Evolutionary conservation across 2,329 filamentous ascomycete species (phyloP).

Genomic region (Ceratocystis diversiconidia): DNA sequence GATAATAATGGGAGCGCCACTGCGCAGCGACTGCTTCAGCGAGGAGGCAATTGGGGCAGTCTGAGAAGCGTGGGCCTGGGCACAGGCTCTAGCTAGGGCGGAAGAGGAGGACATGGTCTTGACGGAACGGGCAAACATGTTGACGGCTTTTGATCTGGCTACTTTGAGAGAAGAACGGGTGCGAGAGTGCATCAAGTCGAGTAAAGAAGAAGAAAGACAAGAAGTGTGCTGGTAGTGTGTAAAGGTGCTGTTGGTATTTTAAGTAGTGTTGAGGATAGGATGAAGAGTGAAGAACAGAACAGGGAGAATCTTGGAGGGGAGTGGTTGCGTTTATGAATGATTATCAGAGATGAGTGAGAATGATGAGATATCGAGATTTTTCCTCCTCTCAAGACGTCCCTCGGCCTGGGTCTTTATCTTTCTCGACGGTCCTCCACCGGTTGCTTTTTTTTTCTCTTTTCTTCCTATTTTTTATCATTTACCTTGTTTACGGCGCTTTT

Average conservation of each 20-base stretch:
- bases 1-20: not conserved
- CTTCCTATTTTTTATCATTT: not conserved
- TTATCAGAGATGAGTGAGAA: not conserved
- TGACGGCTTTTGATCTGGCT: not conserved
- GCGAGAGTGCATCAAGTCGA: conserved; percentile 2
- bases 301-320: not conserved
- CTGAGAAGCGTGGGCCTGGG: not conserved
- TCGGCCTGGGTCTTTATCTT: not conserved
- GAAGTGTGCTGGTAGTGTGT: not conserved
- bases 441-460: not conserved
- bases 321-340: not conserved
- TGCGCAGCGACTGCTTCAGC: conserved; percentile 2
- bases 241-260: not conserved
- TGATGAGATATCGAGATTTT: not conserved
- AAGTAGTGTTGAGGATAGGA: not conserved
- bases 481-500: conserved; percentile 5
- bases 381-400: not conserved
- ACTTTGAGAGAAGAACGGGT: conserved; percentile 3
- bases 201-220: not conserved
- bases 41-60: conserved; percentile 5
- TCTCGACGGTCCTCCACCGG: not conserved
- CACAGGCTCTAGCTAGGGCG: not conserved
- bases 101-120: conserved; percentile 11
- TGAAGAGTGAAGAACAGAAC: not conserved
- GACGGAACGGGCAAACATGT: conserved; percentile 16